These are phyloP conservation scores for Microcyclospora pomicola DNA, from an alignment of 2,329 filamentous ascomycete genomes.

Conservation along the genomic window DNA sequence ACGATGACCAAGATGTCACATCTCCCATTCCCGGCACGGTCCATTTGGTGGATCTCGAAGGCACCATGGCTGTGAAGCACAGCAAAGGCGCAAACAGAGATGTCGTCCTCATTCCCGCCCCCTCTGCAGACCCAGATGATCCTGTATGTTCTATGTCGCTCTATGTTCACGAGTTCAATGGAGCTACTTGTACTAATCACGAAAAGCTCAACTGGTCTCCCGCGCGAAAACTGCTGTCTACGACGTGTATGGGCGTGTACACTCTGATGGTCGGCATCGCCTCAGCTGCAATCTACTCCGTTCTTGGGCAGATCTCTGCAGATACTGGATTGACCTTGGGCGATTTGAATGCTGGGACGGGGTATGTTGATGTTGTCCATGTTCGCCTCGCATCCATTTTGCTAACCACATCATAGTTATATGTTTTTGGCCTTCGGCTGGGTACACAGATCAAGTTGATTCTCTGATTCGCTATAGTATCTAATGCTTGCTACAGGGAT, in stretches of 20 bases:
- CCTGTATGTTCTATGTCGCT: constrained; percentile 5
- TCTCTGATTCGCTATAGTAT: too few relatives aligned
- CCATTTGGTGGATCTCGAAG: constrained; percentile 29
- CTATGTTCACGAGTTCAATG: neutral
- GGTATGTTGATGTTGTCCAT: constrained; percentile 9
- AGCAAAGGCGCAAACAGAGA: constrained; percentile 23
- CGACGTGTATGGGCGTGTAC: constrained; percentile 31
- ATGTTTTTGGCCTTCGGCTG: constrained; percentile 15
- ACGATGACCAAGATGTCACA: constrained; percentile 6
- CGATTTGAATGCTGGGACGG: constrained; percentile 36
- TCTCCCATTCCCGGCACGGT: constrained; percentile 26
- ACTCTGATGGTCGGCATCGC: constrained; percentile 37
- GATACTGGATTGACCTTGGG: constrained; percentile 33
- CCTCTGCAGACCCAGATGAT: constrained; percentile 29
- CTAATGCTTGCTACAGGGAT: constrained; percentile 23
- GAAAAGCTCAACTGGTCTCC: constrained; percentile 18
- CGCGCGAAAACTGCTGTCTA: constrained; percentile 30
- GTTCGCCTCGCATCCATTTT: too few relatives aligned
- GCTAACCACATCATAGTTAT: too few relatives aligned
- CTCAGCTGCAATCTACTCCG: constrained; percentile 36
- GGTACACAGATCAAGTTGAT: neutral
- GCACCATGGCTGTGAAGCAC: constrained; percentile 25
- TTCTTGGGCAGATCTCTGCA: constrained; percentile 34
- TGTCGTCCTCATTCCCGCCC: constrained; percentile 30
- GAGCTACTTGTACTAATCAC: neutral